phyloP scores from a whole-genome alignment of 116 monocot genomes.

The Zostera marina region DNA sequence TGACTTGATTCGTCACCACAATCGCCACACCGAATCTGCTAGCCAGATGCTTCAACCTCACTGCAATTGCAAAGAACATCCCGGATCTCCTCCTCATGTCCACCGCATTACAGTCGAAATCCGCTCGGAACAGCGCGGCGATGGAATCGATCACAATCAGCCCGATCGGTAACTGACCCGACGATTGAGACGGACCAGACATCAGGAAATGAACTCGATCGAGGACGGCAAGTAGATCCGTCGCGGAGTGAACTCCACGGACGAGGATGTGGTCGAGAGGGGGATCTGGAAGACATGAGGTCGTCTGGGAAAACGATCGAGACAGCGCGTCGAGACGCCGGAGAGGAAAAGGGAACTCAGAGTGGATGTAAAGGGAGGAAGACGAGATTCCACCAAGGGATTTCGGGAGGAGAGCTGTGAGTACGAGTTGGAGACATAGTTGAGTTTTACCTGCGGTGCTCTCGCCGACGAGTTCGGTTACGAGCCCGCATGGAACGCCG shows the following conservation, averaged over 20 bases:
- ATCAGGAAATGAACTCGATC: conserved; percentile 20
- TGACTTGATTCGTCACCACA: conserved; percentile 78
- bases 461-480: conserved; percentile 73
- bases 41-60: conserved; percentile 63
- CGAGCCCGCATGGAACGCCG: conserved; percentile 48
- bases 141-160: conserved; percentile 74
- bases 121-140: conserved; percentile 65
- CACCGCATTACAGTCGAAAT: conserved; percentile 28
- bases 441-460: conserved; percentile 64
- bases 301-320: conserved; percentile 4
- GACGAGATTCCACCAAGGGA: conserved; percentile 27
- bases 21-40: conserved; percentile 26
- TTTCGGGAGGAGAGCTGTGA: conserved; percentile 44
- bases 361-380: conserved; percentile 46
- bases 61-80: conserved; percentile 31
- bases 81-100: conserved; percentile 23
- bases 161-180: conserved; percentile 16
- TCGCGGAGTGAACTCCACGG: conserved; percentile 39
- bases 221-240: conserved; percentile 44
- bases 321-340: conserved; percentile 30
- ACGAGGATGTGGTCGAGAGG: conserved; percentile 62
- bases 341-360: conserved; percentile 41
- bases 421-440: conserved; percentile 70
- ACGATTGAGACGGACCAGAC: conserved; percentile 11
- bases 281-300: neutral